Percentiles rank a stretch among this genome's conserved stretches.
phyloP scores from a whole-genome alignment of 495 filamentous ascomycete species.

The Aspergillus indologenus region DNA sequence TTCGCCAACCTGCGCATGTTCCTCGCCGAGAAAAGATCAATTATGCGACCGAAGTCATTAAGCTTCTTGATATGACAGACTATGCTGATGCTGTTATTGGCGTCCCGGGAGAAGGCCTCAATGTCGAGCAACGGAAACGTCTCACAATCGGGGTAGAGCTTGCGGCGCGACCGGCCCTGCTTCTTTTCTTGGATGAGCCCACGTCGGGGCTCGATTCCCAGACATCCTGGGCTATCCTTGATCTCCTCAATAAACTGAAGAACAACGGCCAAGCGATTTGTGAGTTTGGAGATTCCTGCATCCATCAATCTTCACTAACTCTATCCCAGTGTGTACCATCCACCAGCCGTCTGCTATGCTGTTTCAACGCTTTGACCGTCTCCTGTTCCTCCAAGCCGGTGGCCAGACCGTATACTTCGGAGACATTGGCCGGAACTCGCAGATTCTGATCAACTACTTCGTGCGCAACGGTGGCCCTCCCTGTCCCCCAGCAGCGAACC shows the following conservation, averaged over 20 bases:
- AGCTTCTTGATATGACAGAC: conserved; percentile 46
- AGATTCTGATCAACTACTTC: conserved; percentile 70
- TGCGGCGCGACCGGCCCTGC: conserved; percentile 77
- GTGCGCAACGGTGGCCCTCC: conserved; percentile 70
- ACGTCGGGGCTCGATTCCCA: conserved; percentile 80
- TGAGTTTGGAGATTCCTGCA: no score
- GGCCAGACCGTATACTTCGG: conserved; percentile 86
- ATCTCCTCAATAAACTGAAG: conserved; percentile 78
- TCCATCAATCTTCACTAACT: conserved; percentile 90
- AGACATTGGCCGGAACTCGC: conserved; percentile 71
- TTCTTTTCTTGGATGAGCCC: conserved; percentile 88
- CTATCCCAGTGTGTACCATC: no score
- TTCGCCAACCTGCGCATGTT: conserved; percentile 66
- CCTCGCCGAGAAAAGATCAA: conserved; percentile 42
- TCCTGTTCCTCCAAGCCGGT: no score
- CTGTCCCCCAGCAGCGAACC: no score
- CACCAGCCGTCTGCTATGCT: no score
- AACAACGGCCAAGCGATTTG: conserved; percentile 89
- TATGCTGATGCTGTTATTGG: conserved; percentile 44
- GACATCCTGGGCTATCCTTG: conserved; percentile 78
- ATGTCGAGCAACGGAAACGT: conserved; percentile 87
- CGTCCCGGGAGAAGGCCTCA: conserved; percentile 57
- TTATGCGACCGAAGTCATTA: conserved; percentile 51
- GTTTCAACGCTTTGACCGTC: no score
- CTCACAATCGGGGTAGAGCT: conserved; percentile 89